These are phyloP conservation scores for Lichtheimia hyalospora DNA, from an alignment of 371 early-diverging fungal species.

Conservation along the genomic window DNA sequence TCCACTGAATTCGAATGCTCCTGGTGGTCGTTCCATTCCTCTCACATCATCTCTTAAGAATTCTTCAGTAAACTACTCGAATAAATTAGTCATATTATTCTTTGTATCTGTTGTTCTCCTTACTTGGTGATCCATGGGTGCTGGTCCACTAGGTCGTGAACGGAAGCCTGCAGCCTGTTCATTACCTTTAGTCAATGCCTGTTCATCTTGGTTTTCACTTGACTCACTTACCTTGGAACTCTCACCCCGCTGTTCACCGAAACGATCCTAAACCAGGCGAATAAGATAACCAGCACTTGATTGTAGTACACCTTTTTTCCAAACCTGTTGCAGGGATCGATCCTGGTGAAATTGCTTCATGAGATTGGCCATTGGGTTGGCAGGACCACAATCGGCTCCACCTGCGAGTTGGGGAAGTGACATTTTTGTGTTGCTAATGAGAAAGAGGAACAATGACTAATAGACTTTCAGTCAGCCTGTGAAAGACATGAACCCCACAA, in stretches of 20 bases:
- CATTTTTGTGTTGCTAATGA: constrained; percentile 5
- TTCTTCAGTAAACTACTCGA: constrained; percentile 30
- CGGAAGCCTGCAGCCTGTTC: constrained; percentile 30
- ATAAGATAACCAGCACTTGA: constrained; percentile 2
- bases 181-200: background rate
- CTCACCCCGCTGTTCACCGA: constrained; percentile 48
- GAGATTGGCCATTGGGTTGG: constrained; percentile 72
- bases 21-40: constrained; percentile 29
- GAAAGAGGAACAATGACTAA: background rate
- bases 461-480: no score
- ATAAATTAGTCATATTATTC: background rate
- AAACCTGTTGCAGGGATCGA: constrained; percentile 78
- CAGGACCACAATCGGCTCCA: constrained; percentile 79
- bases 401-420: constrained; percentile 20
- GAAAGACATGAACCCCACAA: no score
- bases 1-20: constrained; percentile 56
- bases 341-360: constrained; percentile 81
- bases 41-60: constrained; percentile 47
- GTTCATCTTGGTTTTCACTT: background rate
- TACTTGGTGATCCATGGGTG: constrained; percentile 20
- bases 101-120: background rate
- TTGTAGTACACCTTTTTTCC: background rate
- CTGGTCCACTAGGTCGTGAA: constrained; percentile 15
- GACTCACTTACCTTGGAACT: constrained; percentile 52
- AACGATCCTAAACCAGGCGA: constrained; percentile 55